phyloP scores from a whole-genome alignment of 768 basidiomycete genomes.

The Suillus fuscotomentosus region DNA sequence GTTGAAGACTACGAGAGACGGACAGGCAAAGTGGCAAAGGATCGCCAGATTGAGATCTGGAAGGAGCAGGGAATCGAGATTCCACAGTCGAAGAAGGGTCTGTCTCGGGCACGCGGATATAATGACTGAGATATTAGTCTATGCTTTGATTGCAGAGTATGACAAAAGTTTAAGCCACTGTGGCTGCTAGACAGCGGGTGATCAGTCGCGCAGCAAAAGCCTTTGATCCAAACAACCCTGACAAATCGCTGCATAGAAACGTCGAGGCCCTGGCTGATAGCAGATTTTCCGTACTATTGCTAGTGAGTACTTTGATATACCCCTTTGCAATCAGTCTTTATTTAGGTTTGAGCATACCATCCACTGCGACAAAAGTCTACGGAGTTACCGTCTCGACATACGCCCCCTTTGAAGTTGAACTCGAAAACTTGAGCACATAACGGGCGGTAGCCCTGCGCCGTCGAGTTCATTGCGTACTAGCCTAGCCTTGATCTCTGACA shows the following conservation, averaged over 20 bases:
- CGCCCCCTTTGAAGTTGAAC: no score
- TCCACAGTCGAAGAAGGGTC: conserved; percentile 27
- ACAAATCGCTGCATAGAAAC: neutral
- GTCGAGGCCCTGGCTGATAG: no score
- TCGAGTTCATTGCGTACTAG: no score
- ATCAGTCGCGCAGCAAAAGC: neutral
- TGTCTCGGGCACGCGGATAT: conserved; percentile 51
- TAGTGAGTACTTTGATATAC: no score
- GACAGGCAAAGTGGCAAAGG: conserved; percentile 68
- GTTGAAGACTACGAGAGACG: conserved; percentile 66
- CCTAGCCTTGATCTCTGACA: no score
- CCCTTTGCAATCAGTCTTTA: neutral
- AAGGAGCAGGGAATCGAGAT: conserved; percentile 57
- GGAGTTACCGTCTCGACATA: no score
- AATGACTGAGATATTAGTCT: conserved; percentile 45
- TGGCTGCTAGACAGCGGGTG: neutral
- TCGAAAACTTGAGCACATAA: no score
- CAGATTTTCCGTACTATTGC: no score
- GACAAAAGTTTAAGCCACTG: neutral
- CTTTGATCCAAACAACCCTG: neutral
- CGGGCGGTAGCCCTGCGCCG: no score
- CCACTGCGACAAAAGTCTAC: no score
- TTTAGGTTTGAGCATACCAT: no score
- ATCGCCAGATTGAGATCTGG: conserved; percentile 73
- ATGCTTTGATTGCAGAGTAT: neutral